Evolutionary conservation across 306 rosid genomes (phyloP), one percentile per base, ranked within the genome.

Genomic region (Myrica gale): DNA sequence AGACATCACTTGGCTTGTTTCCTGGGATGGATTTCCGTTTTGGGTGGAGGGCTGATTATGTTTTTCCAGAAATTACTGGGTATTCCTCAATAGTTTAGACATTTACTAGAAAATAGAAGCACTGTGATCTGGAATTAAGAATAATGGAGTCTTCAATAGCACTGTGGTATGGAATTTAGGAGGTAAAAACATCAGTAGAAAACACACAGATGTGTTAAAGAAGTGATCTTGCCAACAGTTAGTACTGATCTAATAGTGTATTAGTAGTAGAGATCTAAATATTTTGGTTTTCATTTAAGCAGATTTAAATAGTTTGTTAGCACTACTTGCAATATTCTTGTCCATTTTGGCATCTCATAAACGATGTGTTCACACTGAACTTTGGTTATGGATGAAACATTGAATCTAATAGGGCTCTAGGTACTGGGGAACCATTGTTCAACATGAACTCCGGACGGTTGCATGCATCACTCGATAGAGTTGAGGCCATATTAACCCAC

Each of bases 21-120:
- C 96, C 94, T 43, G 97, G 98, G 71, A 81, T 87, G 83, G 93
- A 89, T 88, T 78, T 94, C 42, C 93, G 96, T 68, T 92, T 95
- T 57, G 98, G 96, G 70, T 95, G 98, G 98, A 89, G 91, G 85
- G 97, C 93, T 0, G 96, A 95, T 82, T 95, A 89, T 78, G 93
- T 95, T 69, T 88, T 95, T 85, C 98, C 97, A 26, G 98, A 92
- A 85, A 72, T 95, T 66, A 88, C 89, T 13, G 98, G 98, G 98
- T 70, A 89, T 86, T 79, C 12, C 67, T 15, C 51, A 75, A 46
- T 72, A 77, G 73, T 63, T 16, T 77, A 56, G 70, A 57, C 21
- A 15, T 74, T 82, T 66, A 56, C 53, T 48, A 62, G n/a, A 76
- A 42, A 70, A 39, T 42, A 45, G 68, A 51, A 26, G 45, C 50